Conservation (phyloP, 2,329 filamentous ascomycete genomes). For the Arthrobotrys sinensis region DNA sequence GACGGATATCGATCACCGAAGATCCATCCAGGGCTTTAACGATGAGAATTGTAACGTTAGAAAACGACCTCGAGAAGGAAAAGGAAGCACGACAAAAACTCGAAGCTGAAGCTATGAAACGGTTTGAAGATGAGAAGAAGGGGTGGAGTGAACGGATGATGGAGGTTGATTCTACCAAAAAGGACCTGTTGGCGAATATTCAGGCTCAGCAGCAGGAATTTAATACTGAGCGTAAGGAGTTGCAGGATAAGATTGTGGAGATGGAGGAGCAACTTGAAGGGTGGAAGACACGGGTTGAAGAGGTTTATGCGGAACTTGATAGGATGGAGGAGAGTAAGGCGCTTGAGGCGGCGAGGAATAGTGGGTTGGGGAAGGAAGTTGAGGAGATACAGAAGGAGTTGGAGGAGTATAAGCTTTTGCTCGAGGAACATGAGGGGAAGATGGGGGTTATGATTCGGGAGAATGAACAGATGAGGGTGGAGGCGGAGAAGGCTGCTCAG, state of each 20-base stretch:
- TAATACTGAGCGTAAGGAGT: constrained; percentile 82
- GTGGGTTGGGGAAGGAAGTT: constrained; percentile 79
- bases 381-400: constrained; percentile 75
- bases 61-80: constrained; percentile 82
- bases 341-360: constrained; percentile 78
- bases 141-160: constrained; percentile 80
- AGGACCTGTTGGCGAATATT: constrained; percentile 93
- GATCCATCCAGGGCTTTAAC: constrained; percentile 73
- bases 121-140: constrained; percentile 72
- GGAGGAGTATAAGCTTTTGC: constrained; percentile 74
- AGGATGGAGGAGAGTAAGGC: constrained; percentile 86
- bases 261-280: constrained; percentile 77
- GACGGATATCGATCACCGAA: constrained; percentile 67
- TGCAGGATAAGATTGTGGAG: constrained; percentile 84
- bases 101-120: constrained; percentile 78
- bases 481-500: constrained; percentile 72
- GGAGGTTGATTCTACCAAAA: constrained; percentile 91
- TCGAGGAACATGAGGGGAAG: constrained; percentile 72
- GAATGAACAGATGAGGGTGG: constrained; percentile 70
- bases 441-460: constrained; percentile 67
- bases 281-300: constrained; percentile 72
- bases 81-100: constrained; percentile 77
- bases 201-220: constrained; percentile 93
- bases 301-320: constrained; percentile 92
- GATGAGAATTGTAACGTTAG: constrained; percentile 77